Evolutionary conservation across 495 filamentous ascomycete genomes (phyloP).

Genomic region (Podospora pseudopauciseta): DNA sequence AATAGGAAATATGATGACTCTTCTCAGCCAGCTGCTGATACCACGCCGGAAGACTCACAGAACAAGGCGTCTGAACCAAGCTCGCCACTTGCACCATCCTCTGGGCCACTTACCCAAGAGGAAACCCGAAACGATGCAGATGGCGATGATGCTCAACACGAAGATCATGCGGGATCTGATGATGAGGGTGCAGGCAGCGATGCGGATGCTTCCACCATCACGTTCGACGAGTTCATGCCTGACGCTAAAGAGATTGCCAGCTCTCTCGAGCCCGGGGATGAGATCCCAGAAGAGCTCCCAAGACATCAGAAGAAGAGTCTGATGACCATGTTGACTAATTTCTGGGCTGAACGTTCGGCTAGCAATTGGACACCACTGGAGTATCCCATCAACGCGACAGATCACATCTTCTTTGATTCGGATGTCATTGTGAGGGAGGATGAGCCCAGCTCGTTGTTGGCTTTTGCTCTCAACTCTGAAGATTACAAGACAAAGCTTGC

Average conservation of each 20-base stretch:
- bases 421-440: conserved; percentile 96
- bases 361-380: conserved; percentile 94
- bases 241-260: conserved; percentile 55
- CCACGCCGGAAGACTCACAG: conserved; percentile 28
- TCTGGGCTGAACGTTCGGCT: conserved; percentile 96
- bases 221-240: conserved; percentile 58
- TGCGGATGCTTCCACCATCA: conserved; percentile 52
- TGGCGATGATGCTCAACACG: conserved; percentile 45
- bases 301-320: conserved; percentile 88
- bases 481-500: conserved; percentile 80
- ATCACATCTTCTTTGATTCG: conserved; percentile 97
- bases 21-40: conserved; percentile 25
- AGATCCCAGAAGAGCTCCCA: conserved; percentile 70
- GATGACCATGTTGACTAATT: conserved; percentile 91
- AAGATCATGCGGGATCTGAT: conserved; percentile 58
- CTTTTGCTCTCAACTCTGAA: conserved; percentile 79
- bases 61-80: conserved; percentile 26
- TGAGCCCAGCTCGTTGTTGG: conserved; percentile 93
- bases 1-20: conserved; percentile 20
- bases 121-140: conserved; percentile 48
- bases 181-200: conserved; percentile 71
- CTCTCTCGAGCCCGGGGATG: conserved; percentile 59
- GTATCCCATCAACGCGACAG: conserved; percentile 80
- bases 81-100: conserved; percentile 24
- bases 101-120: conserved; percentile 31